Base-by-base conservation (phyloP, 164 flowering plant species). In the Warburgia ugandensis region DNA sequence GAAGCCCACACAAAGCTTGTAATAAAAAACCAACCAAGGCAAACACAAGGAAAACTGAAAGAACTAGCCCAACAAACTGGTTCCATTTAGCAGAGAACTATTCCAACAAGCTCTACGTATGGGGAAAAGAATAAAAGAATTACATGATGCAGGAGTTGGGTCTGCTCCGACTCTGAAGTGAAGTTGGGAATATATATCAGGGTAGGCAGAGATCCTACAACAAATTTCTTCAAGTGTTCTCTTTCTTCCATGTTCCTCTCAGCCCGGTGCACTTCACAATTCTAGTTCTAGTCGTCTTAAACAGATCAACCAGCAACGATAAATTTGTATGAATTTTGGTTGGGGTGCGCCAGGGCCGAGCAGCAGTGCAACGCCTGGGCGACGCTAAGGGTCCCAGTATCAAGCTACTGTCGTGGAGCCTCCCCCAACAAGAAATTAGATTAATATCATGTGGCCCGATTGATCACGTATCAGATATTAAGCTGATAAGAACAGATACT, bases 151-250 rank as follows among this genome's bases (percentile, higher is more conserved):
- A 79, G 75, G 33, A 88, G 80, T 19, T 70, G 70, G 41, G 59
- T 45, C 58, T 88, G 67, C 21, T 82, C 79, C 21, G 54, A 36
- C 19, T 72, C 69, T 4, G 86, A 52, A 56, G 83, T 64, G 75
- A 84, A 88, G 36, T 79, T 70, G 1, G 96, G 91, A 37, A 82
- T 63, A 65, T 84, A 88, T 7, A 70, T 52, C 42, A 83, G 29
- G 14, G 94, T 80, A 12, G 90, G 96, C 14, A 75, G 45, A 32
- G 73, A 36, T 19, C 88, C 90, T 63, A 80, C 80, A 30, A 20
- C 45, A 54, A 56, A 73, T 1, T 56, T 48, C 8, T 52, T 38
- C 28, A 71, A 31, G 25, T 45, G 53, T 44, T 37, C 52, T 25
- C 23, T 22, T 30, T 1, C 59, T 27, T 62, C 73, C 79, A 67